Conservation (phyloP, 1,284 basidiomycete genomes). For the Ustilago nuda region DNA sequence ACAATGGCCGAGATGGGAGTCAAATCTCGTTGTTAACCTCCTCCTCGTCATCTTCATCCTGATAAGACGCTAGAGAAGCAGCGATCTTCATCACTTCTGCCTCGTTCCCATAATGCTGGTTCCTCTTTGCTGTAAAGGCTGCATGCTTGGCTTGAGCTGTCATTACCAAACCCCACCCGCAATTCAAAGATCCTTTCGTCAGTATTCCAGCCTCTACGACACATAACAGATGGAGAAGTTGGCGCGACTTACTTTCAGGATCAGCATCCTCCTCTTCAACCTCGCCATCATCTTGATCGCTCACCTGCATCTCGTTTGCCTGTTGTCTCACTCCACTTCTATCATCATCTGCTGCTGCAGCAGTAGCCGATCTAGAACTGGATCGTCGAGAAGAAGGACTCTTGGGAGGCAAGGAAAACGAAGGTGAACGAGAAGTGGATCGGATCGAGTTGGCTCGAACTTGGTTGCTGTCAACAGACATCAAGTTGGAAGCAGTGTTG, state of each 20-base stretch:
- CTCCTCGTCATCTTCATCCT: slow-evolving; percentile 65
- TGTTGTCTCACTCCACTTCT: slow-evolving; percentile 53
- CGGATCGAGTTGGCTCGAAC: slow-evolving; percentile 20
- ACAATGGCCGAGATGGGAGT: slow-evolving; percentile 22
- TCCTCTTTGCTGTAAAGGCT: slow-evolving; percentile 64
- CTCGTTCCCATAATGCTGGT: slow-evolving; percentile 68
- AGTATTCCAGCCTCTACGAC: neutral
- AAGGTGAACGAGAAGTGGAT: slow-evolving; percentile 46
- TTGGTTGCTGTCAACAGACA: neutral
- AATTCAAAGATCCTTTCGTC: neutral
- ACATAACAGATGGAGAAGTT: neutral
- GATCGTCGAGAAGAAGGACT: slow-evolving; percentile 52
- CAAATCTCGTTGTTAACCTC: slow-evolving; percentile 39
- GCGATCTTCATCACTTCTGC: slow-evolving; percentile 66
- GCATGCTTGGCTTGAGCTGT: slow-evolving; percentile 57
- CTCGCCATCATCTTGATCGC: slow-evolving; percentile 39
- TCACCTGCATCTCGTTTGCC: slow-evolving; percentile 47
- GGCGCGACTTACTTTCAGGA: slow-evolving; percentile 49
- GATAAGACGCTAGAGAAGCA: slow-evolving; percentile 53
- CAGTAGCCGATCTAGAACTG: slow-evolving; percentile 51
- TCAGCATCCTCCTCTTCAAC: slow-evolving; percentile 59
- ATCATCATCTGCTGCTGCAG: slow-evolving; percentile 40
- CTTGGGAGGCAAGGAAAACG: slow-evolving; percentile 58
- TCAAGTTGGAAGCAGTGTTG: neutral
- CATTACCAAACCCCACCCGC: neutral